Evolutionary conservation across 148 eudicot species (phyloP), one percentile per base, ranked within the genome.

Genomic region (Gaultheria prostrata): DNA sequence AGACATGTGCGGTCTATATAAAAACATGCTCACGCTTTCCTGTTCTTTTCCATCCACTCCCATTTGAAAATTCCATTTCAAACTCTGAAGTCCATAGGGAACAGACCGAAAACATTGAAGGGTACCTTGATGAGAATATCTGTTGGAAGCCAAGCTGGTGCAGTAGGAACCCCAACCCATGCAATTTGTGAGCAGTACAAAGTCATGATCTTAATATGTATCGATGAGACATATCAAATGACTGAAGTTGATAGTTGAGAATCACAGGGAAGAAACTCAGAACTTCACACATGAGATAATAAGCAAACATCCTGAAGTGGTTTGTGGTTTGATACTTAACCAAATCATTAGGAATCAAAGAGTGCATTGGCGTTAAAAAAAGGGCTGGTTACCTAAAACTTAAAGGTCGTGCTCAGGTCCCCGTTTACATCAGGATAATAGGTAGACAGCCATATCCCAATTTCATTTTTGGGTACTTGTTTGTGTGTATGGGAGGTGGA

Each of bases 91-190:
- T 65, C 71, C 71, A 12, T 1, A 0, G 11, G 24, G 32, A 70
- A 35, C 4, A 43, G 7, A 73, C 10, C 21, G 5, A 20, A n/a
- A n/a, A n/a, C 3, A 28, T 61, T n/a, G 35, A 73, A 73, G 48
- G 20, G 21, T 14, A 90, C 98, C 98, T 92, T 92, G 83, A 94
- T 94, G 28, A 95, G 98, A 96, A 95, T 95, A 18, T 94, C 91
- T 45, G 96, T 95, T 13, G 98, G 96, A 71, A 95, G 95, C 98
- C 98, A 94, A 88, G 96, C 98, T 77, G 98, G 96, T 26, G 33
- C 35, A 26, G 71, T 65, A 3, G 71, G 35, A 28, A 65, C 14
- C 35, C 71, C 71, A 65, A 65, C 71, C 71, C 71, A 65, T 65
- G 71, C 71, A 10, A 65, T 65, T 33, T 65, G 71, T 65, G 71